Conservation (phyloP, 129 eudicot genomes). For the Escallonia herrerae region DNA sequence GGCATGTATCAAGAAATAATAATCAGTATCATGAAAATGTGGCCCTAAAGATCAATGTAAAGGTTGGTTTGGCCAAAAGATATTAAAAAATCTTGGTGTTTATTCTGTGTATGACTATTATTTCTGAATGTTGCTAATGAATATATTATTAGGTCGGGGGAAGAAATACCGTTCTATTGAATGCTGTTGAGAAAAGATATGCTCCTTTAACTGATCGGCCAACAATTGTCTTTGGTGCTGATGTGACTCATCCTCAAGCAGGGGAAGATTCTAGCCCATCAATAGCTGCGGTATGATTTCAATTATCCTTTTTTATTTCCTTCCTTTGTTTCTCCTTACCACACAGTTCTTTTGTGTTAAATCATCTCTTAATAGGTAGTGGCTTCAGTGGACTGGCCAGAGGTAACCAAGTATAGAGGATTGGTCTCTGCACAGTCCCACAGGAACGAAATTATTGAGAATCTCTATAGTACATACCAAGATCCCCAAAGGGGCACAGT, state of each 20-base stretch:
- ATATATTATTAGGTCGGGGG: conserved; percentile 55
- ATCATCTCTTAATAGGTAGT: conserved; percentile 46
- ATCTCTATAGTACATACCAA: conserved; percentile 26
- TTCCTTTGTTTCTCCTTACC: no score
- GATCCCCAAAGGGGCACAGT: conserved; percentile 38
- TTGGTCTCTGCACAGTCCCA: conserved; percentile 65
- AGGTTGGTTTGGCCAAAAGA: conserved; percentile 35
- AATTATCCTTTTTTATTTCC: background rate
- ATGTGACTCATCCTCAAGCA: conserved; percentile 78
- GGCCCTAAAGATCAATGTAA: conserved; percentile 69
- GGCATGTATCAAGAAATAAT: conserved; percentile 22
- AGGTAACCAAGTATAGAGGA: conserved; percentile 59
- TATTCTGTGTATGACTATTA: background rate
- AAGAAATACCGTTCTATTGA: conserved; percentile 36
- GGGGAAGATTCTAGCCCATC: conserved; percentile 83
- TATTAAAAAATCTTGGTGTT: background rate
- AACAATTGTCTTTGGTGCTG: conserved; percentile 80
- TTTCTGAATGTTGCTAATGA: background rate
- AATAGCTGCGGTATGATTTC: conserved; percentile 58
- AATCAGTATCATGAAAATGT: conserved; percentile 65
- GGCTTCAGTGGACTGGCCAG: conserved; percentile 95
- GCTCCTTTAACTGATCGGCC: conserved; percentile 45
- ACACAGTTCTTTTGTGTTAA: background rate
- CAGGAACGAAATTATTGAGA: conserved; percentile 63
- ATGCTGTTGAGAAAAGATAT: conserved; percentile 19